Conservation (phyloP, 257 asterid genomes). For the Solanum virginianum region DNA sequence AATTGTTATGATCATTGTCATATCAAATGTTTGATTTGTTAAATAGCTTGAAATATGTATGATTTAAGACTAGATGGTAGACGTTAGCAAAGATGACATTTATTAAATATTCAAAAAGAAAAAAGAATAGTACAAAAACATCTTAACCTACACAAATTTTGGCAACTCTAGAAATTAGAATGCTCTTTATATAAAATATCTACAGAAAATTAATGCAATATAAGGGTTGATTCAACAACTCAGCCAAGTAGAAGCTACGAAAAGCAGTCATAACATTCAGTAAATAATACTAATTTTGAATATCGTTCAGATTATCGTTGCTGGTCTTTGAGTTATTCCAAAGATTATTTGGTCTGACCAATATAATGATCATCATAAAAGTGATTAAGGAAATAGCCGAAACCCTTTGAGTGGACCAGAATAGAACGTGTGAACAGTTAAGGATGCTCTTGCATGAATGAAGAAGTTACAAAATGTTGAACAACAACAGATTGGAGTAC, state of each 20-base stretch:
- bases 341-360: constrained; percentile 1
- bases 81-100: background rate
- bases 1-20: background rate
- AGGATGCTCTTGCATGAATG: constrained; percentile 1
- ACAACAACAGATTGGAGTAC: background rate
- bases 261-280: background rate
- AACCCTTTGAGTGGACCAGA: constrained; percentile 4
- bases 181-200: constrained; percentile 18
- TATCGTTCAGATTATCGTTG: background rate
- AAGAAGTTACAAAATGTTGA: background rate
- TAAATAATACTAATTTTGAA: background rate
- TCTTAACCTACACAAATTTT: constrained; percentile 12
- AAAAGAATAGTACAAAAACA: background rate
- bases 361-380: constrained; percentile 16
- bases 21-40: background rate
- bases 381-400: constrained; percentile 8
- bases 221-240: background rate
- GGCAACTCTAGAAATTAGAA: constrained; percentile 16
- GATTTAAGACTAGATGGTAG: background rate
- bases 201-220: background rate
- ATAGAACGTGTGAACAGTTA: constrained; percentile 8
- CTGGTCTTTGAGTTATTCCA: constrained; percentile 11
- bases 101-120: background rate
- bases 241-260: background rate
- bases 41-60: background rate